These are phyloP conservation scores for Silene coronaria DNA, from an alignment of 179 eudicot genomes.

Conservation along the genomic window DNA sequence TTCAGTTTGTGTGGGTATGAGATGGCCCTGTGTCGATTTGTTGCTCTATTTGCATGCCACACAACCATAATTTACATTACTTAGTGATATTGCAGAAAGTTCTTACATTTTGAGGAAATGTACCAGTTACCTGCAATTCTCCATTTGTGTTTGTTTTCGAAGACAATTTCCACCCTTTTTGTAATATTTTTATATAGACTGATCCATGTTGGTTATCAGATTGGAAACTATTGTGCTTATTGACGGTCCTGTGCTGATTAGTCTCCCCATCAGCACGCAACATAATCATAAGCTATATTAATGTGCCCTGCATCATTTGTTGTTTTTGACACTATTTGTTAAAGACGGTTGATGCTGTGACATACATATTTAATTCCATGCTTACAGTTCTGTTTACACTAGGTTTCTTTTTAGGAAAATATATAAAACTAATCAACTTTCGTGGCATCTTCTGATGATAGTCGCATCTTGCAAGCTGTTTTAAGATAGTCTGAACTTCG, in stretches of 20 bases:
- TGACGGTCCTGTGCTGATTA: conserved; percentile 42
- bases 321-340: not conserved
- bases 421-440: not conserved
- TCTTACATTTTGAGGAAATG: not conserved
- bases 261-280: conserved; percentile 22
- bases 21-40: conserved; percentile 24
- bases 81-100: conserved; percentile 2
- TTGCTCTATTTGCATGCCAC: conserved; percentile 14
- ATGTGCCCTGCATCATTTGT: conserved; percentile 18
- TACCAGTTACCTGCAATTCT: not conserved
- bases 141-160: not conserved
- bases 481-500: no score
- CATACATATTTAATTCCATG: conserved; percentile 16
- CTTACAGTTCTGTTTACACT: not conserved
- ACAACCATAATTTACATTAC: conserved; percentile 5
- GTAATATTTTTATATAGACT: not conserved
- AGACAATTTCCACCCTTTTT: not conserved
- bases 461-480: no score
- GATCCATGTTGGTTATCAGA: not conserved
- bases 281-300: conserved; percentile 34
- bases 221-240: conserved; percentile 25
- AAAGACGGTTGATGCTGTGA: conserved; percentile 16
- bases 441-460: no score
- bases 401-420: not conserved
- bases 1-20: conserved; percentile 6